phyloP scores from a whole-genome alignment of 345 rosid genomes.

The Arabidopsis thaliana region DNA sequence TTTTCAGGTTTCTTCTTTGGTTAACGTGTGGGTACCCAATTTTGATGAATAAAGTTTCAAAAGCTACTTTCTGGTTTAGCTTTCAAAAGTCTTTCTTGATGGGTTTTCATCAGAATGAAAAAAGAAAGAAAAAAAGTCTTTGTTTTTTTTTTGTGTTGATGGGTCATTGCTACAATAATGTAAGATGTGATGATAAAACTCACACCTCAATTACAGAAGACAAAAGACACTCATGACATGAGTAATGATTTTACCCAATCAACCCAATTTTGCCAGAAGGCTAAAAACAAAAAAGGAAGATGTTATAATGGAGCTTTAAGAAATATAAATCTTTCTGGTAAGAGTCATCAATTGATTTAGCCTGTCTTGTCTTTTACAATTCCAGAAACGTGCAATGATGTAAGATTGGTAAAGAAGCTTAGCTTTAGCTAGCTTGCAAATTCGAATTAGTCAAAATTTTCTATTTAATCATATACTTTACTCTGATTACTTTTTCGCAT shows the following conservation, averaged over 20 bases:
- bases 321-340: conserved; percentile 37
- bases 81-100: conserved; percentile 45
- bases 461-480: conserved; percentile 19
- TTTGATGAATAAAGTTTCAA: conserved; percentile 35
- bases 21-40: conserved; percentile 44
- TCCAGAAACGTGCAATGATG: conserved; percentile 46
- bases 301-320: conserved; percentile 7
- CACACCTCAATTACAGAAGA: conserved; percentile 35
- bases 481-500: conserved; percentile 18
- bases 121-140: not conserved
- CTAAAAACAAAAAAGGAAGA: not conserved
- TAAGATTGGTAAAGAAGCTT: conserved; percentile 46
- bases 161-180: conserved; percentile 44
- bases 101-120: conserved; percentile 28
- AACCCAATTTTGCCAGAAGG: conserved; percentile 16
- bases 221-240: conserved; percentile 27
- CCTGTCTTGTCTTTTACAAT: conserved; percentile 42
- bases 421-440: conserved; percentile 44
- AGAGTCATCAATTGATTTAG: conserved; percentile 24
- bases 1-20: conserved; percentile 38
- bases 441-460: conserved; percentile 39
- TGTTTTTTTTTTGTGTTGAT: conserved; percentile 6
- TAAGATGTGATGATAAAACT: conserved; percentile 15
- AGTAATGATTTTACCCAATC: conserved; percentile 36
- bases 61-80: conserved; percentile 42